These are phyloP conservation scores for Vinca major DNA, from an alignment of 305 asterid species.

Conservation along the genomic window DNA sequence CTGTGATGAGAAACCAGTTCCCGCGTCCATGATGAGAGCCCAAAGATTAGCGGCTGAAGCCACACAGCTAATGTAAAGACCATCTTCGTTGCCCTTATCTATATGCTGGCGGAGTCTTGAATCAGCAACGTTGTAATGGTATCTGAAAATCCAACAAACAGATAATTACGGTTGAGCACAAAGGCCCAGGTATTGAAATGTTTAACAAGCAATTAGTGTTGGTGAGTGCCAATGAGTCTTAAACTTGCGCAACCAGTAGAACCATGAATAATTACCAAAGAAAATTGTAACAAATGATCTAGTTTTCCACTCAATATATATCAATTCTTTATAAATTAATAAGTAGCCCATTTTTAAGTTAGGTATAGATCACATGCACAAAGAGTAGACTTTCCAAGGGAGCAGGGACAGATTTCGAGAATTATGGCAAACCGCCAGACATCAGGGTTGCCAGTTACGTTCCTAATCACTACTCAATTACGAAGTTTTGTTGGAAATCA, in stretches of 20 bases:
- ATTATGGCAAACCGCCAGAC: no score
- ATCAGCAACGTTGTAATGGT: constrained; percentile 96
- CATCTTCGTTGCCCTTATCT: constrained; percentile 96
- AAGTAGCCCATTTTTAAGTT: no score
- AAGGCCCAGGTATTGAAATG: neutral
- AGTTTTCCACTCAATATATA: neutral
- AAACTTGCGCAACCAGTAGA: neutral
- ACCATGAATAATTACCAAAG: neutral
- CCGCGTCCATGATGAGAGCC: constrained; percentile 99
- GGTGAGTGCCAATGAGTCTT: neutral
- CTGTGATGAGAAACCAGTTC: constrained; percentile 82
- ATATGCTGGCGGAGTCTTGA: constrained; percentile 87
- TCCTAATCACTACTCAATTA: no score
- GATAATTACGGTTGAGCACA: constrained; percentile 3
- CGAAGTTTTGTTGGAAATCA: no score
- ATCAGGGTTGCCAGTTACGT: no score
- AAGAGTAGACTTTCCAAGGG: no score
- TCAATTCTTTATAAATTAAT: no score
- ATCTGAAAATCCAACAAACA: constrained; percentile 36
- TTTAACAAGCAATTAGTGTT: neutral
- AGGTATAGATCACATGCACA: no score
- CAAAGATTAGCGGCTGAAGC: constrained; percentile 89
- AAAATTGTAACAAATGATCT: neutral
- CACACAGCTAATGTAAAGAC: constrained; percentile 87
- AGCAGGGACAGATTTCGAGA: no score